A percentile compares a stretch with the other conserved stretches of the same genome.
These are phyloP conservation scores for Terana coerulea DNA, from an alignment of 768 basidiomycete species.

Conservation along the genomic window DNA sequence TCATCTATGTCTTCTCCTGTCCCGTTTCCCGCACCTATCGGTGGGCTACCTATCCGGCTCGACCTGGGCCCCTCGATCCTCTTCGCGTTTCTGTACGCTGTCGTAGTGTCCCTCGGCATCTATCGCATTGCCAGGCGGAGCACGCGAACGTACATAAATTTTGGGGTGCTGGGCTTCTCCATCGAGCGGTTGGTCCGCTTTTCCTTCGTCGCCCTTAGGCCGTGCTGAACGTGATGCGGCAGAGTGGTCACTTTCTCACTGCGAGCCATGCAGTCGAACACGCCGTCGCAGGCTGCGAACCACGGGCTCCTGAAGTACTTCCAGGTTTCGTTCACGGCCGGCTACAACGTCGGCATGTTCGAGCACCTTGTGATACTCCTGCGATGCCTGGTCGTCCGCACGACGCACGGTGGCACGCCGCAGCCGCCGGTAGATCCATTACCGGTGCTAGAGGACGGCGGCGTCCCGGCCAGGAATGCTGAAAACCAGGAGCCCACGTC, in stretches of 20 bases:
- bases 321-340: constrained; percentile 6
- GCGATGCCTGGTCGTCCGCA: constrained; percentile 2
- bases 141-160: constrained; percentile 14
- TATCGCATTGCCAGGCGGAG: constrained; percentile 10
- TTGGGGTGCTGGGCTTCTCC: constrained; percentile 14
- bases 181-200: constrained; percentile 19
- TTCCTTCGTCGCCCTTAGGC: no score
- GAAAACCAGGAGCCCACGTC: background rate
- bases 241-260: background rate
- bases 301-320: constrained; percentile 7
- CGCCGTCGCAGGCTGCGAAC: constrained; percentile 1
- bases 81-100: constrained; percentile 18
- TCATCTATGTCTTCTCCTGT: background rate
- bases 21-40: constrained; percentile 8
- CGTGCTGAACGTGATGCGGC: background rate
- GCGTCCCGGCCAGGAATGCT: no score
- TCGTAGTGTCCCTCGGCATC: constrained; percentile 14
- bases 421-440: no score
- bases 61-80: constrained; percentile 25
- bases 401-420: background rate
- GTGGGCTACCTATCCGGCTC: constrained; percentile 4
- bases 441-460: no score
- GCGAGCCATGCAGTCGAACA: constrained; percentile 6
- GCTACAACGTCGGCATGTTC: background rate
- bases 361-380: no score